Percentiles rank a stretch among this genome's conserved stretches.
Conservation (phyloP, 768 basidiomycete species). For the Brasilioporus rufonigricans region DNA sequence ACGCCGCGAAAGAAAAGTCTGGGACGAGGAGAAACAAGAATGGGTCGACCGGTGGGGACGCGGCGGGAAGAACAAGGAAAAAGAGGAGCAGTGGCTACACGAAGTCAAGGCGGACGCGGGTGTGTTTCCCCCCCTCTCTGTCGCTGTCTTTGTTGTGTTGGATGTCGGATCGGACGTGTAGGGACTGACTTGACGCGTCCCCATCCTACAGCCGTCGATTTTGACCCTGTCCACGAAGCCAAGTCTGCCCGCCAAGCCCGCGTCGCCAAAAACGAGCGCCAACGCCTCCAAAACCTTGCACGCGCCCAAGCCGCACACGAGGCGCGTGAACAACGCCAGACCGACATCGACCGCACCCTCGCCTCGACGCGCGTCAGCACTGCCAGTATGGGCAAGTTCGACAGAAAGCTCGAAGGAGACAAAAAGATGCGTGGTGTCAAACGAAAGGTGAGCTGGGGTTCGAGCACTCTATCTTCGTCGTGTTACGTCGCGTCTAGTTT, state of each 20-base stretch:
- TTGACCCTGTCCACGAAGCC: conserved; percentile 75
- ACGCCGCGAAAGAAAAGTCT: conserved; percentile 74
- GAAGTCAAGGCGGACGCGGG: conserved; percentile 88
- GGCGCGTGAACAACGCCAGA: conserved; percentile 54
- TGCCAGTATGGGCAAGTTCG: conserved; percentile 94
- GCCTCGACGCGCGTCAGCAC: conserved; percentile 80
- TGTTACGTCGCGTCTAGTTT: conserved; percentile 53
- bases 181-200: not conserved
- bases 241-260: conserved; percentile 78
- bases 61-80: conserved; percentile 84
- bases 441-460: conserved; percentile 76
- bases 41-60: conserved; percentile 93
- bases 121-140: conserved; percentile 35
- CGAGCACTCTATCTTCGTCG: too few relatives aligned
- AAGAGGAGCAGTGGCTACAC: conserved; percentile 86
- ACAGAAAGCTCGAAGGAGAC: conserved; percentile 87
- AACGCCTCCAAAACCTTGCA: conserved; percentile 68
- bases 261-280: conserved; percentile 81
- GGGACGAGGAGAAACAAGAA: conserved; percentile 93
- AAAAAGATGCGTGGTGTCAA: conserved; percentile 85
- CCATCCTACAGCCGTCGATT: conserved; percentile 52
- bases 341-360: conserved; percentile 72
- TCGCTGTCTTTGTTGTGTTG: not conserved
- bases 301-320: conserved; percentile 44
- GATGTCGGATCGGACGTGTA: not conserved